Evolutionary conservation across 2,329 filamentous ascomycete species (phyloP), one percentile per base, ranked within the genome.

Genomic region (Penicillium fuscoglaucum): DNA sequence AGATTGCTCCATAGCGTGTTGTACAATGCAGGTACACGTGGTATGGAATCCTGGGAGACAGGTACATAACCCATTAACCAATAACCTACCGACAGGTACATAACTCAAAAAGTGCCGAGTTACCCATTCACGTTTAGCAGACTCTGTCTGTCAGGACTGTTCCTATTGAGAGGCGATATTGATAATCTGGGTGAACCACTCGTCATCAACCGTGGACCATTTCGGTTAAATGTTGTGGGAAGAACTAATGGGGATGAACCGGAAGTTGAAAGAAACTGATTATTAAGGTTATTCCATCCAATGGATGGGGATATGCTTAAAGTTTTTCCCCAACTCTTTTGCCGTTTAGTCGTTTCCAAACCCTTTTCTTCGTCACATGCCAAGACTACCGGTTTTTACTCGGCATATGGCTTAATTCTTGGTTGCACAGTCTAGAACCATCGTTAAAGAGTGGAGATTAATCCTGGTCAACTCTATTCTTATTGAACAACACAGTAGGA

Each of bases 111-210:
- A 45, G 9, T 46, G 40, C 40, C 55, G 40, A 46, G 24, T 45
- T 52, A 45, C 19, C 54, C 54, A 52, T 52, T 57, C 26, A 39
- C 13, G 12, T 19, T 12, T 13, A 33, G 31, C 12, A 33, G 15
- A 29, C 15, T 12, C 12, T 29, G 24, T 12, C 44, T 28, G 41
- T 37, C 33, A 40, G 15, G 35, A 41, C 41, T 33, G 55, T 57
- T 57, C 55, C 55, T 57, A 28, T 54, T 35, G 9, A 7, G 53
- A 31, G 54, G 54, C 54, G 40, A 56, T 13, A 31, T 37, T 4
- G 17, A 8, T 3, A n/a, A 6, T 5, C 2, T 51, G 53, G 53
- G 2, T 33, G 33, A 40, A 26, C 55, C 43, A 35, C 19, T 13
- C 15, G 13, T 15, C 4, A 4, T 15, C 19, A 45, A 52, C 55